A percentile compares a stretch with the other conserved stretches of the same genome.
phyloP scores from a whole-genome alignment of 371 early-diverging fungal species.

The Mortierella sp. region DNA sequence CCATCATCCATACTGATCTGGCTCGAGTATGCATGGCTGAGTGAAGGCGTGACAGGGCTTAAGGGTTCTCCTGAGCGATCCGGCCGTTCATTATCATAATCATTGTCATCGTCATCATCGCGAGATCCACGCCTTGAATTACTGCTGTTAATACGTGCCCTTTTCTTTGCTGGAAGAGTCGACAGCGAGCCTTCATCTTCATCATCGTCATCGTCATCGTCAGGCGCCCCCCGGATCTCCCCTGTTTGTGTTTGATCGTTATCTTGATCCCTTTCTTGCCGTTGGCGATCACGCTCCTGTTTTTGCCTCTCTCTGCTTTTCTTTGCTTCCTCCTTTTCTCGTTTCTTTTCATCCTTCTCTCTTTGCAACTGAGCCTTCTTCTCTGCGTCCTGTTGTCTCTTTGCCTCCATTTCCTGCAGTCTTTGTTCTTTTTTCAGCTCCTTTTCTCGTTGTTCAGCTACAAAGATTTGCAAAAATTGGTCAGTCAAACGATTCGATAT shows the following conservation, averaged over 20 bases:
- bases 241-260: constrained; percentile 13
- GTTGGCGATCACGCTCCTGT: constrained; percentile 45
- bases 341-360: constrained; percentile 50
- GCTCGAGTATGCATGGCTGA: constrained; percentile 9
- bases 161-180: constrained; percentile 21
- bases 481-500: background rate
- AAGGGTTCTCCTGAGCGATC: constrained; percentile 13
- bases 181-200: constrained; percentile 16
- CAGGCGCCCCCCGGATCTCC: constrained; percentile 20
- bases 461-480: background rate
- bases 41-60: constrained; percentile 28
- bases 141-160: constrained; percentile 18
- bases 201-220: constrained; percentile 35
- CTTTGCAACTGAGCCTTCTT: constrained; percentile 39
- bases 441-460: constrained; percentile 46
- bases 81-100: constrained; percentile 22
- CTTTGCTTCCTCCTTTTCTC: constrained; percentile 50
- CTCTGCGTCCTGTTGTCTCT: constrained; percentile 47
- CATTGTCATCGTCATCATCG: constrained; percentile 28
- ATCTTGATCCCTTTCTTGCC: constrained; percentile 30
- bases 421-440: constrained; percentile 46
- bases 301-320: constrained; percentile 41
- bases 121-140: constrained; percentile 32
- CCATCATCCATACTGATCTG: constrained; percentile 22
- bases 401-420: constrained; percentile 30